These are phyloP conservation scores for Penstemon barbatus DNA, from an alignment of 257 asterid species.

Conservation along the genomic window DNA sequence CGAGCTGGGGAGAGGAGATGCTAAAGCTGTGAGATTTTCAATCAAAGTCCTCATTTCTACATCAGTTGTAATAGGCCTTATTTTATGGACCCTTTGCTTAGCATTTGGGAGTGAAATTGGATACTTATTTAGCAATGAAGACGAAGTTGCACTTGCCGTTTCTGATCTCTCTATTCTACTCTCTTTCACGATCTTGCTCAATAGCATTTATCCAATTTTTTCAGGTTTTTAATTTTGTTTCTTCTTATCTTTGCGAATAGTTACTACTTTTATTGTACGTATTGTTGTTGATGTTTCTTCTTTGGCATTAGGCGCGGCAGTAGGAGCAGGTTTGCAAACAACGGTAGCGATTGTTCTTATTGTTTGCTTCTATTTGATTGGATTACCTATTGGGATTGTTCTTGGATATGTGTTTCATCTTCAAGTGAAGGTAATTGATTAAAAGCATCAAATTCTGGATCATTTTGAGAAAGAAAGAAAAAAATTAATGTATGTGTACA, in stretches of 20 bases:
- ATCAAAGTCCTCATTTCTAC: not conserved
- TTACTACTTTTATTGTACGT: too few species aligned
- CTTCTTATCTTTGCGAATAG: too few species aligned
- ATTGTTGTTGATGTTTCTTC: not conserved
- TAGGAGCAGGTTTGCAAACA: conserved; percentile 9
- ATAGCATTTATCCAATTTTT: conserved; percentile 1
- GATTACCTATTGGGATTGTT: conserved; percentile 1
- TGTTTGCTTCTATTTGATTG: conserved; percentile 10
- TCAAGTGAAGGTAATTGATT: conserved; percentile 14
- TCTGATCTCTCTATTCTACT: conserved; percentile 9
- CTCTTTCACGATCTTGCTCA: not conserved
- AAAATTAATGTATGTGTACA: not conserved
- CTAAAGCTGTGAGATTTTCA: too few species aligned
- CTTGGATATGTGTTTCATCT: conserved; percentile 1
- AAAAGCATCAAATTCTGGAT: not conserved
- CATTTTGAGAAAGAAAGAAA: not conserved
- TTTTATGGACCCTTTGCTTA: too few species aligned
- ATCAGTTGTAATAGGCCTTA: not conserved
- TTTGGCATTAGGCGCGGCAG: not conserved
- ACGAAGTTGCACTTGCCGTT: too few species aligned
- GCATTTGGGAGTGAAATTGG: too few species aligned
- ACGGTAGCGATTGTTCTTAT: not conserved
- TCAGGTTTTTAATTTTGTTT: too few species aligned
- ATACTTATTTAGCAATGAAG: too few species aligned
- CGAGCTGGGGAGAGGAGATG: too few species aligned